These are phyloP conservation scores for Phaeosphaeria sp. DNA, from an alignment of 2,329 filamentous ascomycete genomes.

Conservation along the genomic window DNA sequence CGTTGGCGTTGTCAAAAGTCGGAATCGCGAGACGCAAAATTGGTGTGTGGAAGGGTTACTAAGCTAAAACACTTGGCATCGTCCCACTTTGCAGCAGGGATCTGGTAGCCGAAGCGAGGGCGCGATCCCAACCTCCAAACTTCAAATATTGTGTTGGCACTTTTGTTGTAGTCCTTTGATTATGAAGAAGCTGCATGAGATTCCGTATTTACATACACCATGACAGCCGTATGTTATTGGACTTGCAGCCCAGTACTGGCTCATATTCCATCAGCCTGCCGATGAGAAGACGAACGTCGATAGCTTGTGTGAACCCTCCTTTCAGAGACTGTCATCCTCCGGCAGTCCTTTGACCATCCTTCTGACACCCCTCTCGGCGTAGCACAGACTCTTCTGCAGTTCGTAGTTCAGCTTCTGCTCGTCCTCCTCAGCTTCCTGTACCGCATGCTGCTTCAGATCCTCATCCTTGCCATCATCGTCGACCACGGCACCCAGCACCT, in stretches of 20 bases:
- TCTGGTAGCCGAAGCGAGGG: not conserved
- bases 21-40: slow-evolving; percentile 32
- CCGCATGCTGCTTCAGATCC: not conserved
- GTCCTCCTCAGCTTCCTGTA: slow-evolving; percentile 9
- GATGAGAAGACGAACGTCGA: too few relatives aligned
- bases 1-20: slow-evolving; percentile 28
- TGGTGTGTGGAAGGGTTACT: slow-evolving; percentile 24
- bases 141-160: too few relatives aligned
- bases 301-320: not conserved
- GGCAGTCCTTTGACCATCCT: slow-evolving; percentile 43
- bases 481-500: slow-evolving; percentile 28
- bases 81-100: not conserved
- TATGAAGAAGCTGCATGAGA: too few relatives aligned
- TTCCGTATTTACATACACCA: too few relatives aligned
- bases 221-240: too few relatives aligned
- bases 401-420: slow-evolving; percentile 25
- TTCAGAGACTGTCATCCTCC: slow-evolving; percentile 6
- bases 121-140: too few relatives aligned
- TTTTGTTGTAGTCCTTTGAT: too few relatives aligned
- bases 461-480: slow-evolving; percentile 1
- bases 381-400: slow-evolving; percentile 29
- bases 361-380: slow-evolving; percentile 41
- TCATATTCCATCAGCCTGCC: too few relatives aligned
- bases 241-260: too few relatives aligned
- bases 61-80: slow-evolving; percentile 18